Evolutionary conservation across 2,329 filamentous ascomycete genomes (phyloP), one percentile per base, ranked within the genome.

Genomic region (Rutstroemia sp.): DNA sequence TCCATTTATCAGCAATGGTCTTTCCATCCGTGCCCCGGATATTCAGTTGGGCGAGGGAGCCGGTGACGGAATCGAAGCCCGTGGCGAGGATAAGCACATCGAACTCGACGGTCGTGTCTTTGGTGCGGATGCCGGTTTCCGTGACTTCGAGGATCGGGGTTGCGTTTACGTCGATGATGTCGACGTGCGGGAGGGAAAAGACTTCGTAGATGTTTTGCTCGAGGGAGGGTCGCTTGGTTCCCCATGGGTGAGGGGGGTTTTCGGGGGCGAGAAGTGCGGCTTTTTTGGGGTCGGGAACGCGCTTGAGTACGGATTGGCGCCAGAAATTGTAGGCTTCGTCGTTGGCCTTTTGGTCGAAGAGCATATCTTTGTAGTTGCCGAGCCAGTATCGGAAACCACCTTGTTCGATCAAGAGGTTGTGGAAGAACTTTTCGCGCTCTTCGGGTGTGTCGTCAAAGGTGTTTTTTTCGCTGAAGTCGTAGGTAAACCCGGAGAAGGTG

Each of bases 201-300:
- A 73, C 69, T 58, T 81, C 78, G 60, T 75, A 81, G 62, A 77
- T 80, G 42, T 70, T 67, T 37, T 74, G 67, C 59, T 81, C 78
- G 0, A 80, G 70, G 0, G 69, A 72, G 3, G 70, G 71, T 0
- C 77, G 71, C 62, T 78, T 80, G 6, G 71, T 72, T 3, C 73
- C 77, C 59, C 76, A 79, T 2, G 71, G 69, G 46, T 79, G 74
- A 3, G 73, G 74, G 41, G 71, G 73, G 37, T 75, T 66, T 19
- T 56, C 46, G 2, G 79, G 79, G 0, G 75, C 77, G 4, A 82
- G 67, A 4, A 78, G 63, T 10, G 76, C 73, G 10, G 69, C 64
- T 51, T 75, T 74, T 8, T 65, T 51, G 5, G 27, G 10, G 18
- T 58, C 52, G 5, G 23, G 9, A 16, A 59, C 49, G 2, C 50